A percentile compares a stretch with the other conserved stretches of the same genome.
These are phyloP conservation scores for Posidonia australis DNA, from an alignment of 106 monocot genomes.

Conservation along the genomic window DNA sequence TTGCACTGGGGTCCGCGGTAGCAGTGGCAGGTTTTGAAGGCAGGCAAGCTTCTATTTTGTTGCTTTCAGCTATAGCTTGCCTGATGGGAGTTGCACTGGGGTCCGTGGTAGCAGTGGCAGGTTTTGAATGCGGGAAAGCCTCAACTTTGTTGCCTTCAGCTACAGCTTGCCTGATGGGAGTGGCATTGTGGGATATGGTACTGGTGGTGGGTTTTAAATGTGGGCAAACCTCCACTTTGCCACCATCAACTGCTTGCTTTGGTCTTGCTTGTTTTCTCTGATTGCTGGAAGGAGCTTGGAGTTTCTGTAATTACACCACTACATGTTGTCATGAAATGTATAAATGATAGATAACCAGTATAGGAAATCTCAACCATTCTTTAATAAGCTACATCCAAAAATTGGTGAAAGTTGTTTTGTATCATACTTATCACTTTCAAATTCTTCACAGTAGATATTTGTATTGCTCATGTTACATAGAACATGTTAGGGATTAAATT, in stretches of 20 bases:
- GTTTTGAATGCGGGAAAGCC: constrained; percentile 6
- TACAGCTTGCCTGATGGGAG: constrained; percentile 12
- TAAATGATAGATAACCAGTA: neutral
- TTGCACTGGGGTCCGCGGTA: neutral
- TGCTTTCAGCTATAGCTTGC: constrained; percentile 17
- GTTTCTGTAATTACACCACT: constrained; percentile 48
- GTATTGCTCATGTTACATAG: too few relatives aligned
- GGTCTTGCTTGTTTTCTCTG: neutral
- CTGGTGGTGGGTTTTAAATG: constrained; percentile 6
- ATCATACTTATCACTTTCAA: too few relatives aligned
- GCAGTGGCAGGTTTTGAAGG: constrained; percentile 11
- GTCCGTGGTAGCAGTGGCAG: neutral
- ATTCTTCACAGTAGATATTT: too few relatives aligned
- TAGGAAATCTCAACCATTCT: neutral
- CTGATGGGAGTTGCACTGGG: neutral
- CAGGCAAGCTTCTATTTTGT: constrained; percentile 8
- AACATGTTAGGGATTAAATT: too few relatives aligned
- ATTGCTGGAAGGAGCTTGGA: constrained; percentile 9
- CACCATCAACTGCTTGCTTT: constrained; percentile 4
- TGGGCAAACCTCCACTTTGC: constrained; percentile 6
- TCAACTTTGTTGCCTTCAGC: constrained; percentile 9
- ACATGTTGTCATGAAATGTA: constrained; percentile 7
- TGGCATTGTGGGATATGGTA: neutral
- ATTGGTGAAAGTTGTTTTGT: too few relatives aligned
- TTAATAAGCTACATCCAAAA: too few relatives aligned